Percentiles rank a stretch among this genome's conserved stretches.
Conservation (phyloP, 306 rosid species). For the Ochetophila trinervis region DNA sequence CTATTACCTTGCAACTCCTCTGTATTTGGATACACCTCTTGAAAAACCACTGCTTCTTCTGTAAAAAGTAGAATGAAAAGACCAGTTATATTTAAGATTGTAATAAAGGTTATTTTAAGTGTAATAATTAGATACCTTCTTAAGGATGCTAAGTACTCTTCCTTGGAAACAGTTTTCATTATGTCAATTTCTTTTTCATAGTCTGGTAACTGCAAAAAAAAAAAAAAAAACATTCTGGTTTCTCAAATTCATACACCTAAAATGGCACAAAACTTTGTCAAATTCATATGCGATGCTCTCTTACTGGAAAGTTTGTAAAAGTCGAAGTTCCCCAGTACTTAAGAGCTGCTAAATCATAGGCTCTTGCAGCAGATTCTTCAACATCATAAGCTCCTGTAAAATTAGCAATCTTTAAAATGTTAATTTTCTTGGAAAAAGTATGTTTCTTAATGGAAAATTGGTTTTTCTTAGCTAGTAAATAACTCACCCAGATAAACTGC, state of each 20-base stretch:
- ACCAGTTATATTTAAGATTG: neutral
- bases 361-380: conserved; percentile 53
- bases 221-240: neutral
- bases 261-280: neutral
- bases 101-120: neutral
- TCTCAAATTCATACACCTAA: neutral
- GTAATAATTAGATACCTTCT: conserved; percentile 30
- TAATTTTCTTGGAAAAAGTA: neutral
- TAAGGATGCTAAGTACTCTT: conserved; percentile 43
- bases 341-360: conserved; percentile 47
- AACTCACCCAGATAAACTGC: conserved; percentile 77
- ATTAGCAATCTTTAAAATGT: neutral
- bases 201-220: conserved; percentile 23
- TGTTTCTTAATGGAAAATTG: neutral
- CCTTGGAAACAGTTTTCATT: conserved; percentile 35
- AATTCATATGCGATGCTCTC: neutral
- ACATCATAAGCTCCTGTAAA: conserved; percentile 44
- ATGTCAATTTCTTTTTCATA: conserved; percentile 38
- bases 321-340: conserved; percentile 51
- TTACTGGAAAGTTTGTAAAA: conserved; percentile 39
- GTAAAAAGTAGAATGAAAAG: neutral
- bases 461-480: conserved; percentile 10
- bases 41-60: conserved; percentile 52
- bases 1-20: conserved; percentile 46
- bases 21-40: conserved; percentile 46